Evolutionary conservation across 1,284 basidiomycete species (phyloP).

Genomic region (Leucoagaricus sp.): DNA sequence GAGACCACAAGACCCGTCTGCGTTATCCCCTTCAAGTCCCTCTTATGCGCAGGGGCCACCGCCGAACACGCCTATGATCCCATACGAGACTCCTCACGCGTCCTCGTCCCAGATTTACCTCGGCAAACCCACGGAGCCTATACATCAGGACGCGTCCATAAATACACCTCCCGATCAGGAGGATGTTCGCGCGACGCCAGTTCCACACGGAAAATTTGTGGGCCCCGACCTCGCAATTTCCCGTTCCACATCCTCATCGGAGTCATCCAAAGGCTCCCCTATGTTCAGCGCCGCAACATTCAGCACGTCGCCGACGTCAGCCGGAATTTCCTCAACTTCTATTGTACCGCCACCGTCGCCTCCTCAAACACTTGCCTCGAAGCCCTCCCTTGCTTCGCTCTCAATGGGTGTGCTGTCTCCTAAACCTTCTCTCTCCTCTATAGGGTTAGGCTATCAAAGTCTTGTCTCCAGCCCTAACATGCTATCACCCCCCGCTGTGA

Average conservation of each 20-base stretch:
- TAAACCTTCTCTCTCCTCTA: slow-evolving; percentile 4
- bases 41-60: slow-evolving; percentile 7
- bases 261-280: slow-evolving; percentile 3
- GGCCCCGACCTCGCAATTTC: neutral
- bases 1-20: slow-evolving; percentile 9
- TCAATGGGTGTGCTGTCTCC: neutral
- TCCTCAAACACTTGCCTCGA: neutral
- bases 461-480: neutral
- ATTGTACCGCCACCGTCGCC: neutral
- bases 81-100: slow-evolving; percentile 21
- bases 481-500: slow-evolving; percentile 11
- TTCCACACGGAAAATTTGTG: neutral
- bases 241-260: slow-evolving; percentile 1
- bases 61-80: slow-evolving; percentile 22
- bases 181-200: slow-evolving; percentile 8
- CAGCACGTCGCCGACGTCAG: neutral
- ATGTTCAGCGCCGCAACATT: neutral
- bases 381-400: slow-evolving; percentile 7
- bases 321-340: neutral
- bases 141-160: neutral
- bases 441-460: slow-evolving; percentile 9
- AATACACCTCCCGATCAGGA: neutral
- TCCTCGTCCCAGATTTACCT: slow-evolving; percentile 30
- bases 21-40: neutral
- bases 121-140: slow-evolving; percentile 13